Conservation (phyloP, 768 basidiomycete species). For the Coprinopsis strossmayeri region DNA sequence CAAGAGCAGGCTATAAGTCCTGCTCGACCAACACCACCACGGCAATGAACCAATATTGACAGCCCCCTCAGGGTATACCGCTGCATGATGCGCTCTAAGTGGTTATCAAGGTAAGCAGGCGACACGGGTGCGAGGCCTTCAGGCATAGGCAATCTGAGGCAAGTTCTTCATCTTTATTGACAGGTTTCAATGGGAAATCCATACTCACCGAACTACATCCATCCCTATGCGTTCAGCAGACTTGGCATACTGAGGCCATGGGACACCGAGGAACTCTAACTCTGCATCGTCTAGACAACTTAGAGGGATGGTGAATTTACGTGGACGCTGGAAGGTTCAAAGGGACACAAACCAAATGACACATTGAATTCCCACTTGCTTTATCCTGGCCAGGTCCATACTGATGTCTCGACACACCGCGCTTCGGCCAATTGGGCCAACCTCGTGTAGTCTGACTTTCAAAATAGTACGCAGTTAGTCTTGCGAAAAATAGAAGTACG, state of each 20-base stretch:
- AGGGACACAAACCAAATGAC: slow-evolving; percentile 63
- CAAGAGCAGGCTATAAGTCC: slow-evolving; percentile 90
- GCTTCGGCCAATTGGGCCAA: slow-evolving; percentile 64
- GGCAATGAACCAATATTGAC: slow-evolving; percentile 80
- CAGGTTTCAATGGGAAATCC: slow-evolving; percentile 19
- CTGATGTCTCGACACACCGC: slow-evolving; percentile 79
- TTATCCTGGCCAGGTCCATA: slow-evolving; percentile 74
- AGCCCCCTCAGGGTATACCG: slow-evolving; percentile 68
- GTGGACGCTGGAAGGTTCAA: neutral
- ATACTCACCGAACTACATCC: slow-evolving; percentile 67
- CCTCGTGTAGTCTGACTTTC: slow-evolving; percentile 65
- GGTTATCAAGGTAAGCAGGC: slow-evolving; percentile 50
- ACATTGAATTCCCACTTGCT: slow-evolving; percentile 65
- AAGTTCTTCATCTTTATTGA: neutral
- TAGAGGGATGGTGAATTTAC: slow-evolving; percentile 7
- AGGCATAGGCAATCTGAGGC: slow-evolving; percentile 63
- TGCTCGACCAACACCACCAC: slow-evolving; percentile 91
- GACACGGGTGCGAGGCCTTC: slow-evolving; percentile 81
- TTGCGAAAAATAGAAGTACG: too few relatives aligned
- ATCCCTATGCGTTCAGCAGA: slow-evolving; percentile 60
- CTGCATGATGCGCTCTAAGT: slow-evolving; percentile 59
- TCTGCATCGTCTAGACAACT: slow-evolving; percentile 87
- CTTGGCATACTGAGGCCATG: slow-evolving; percentile 72
- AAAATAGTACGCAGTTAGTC: too few relatives aligned
- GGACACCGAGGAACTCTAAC: slow-evolving; percentile 77